These are phyloP conservation scores for Pyrus hybrid DNA, from an alignment of 331 rosid species.

Conservation along the genomic window DNA sequence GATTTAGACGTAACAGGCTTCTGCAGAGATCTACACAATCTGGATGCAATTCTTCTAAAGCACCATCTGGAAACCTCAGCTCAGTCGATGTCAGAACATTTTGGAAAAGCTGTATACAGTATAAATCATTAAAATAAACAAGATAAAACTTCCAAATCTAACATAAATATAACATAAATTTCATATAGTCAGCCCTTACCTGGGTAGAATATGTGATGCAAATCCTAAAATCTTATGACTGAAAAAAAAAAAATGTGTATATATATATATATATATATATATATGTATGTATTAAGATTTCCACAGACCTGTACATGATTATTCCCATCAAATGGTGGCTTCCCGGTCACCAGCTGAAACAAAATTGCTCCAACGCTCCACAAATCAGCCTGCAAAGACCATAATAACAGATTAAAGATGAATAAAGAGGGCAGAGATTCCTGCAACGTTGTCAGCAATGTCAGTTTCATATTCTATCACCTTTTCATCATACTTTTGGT, in stretches of 20 bases:
- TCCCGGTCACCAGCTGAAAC: conserved; percentile 84
- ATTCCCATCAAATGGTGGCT: conserved; percentile 78
- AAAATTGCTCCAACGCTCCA: conserved; percentile 99
- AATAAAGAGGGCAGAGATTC: not conserved
- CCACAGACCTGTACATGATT: conserved; percentile 65
- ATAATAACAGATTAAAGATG: conserved; percentile 3
- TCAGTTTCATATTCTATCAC: conserved; percentile 33
- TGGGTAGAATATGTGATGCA: not conserved
- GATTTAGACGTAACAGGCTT: conserved; percentile 73
- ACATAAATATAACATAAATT: not conserved
- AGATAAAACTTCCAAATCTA: not conserved
- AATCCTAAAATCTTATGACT: not conserved
- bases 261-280: too few relatives aligned
- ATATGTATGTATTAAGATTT: not conserved
- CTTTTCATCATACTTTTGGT: conserved; percentile 78
- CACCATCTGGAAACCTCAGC: conserved; percentile 60
- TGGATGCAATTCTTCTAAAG: conserved; percentile 54
- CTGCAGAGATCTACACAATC: conserved; percentile 91
- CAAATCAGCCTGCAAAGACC: conserved; percentile 76
- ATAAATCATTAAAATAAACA: conserved; percentile 12
- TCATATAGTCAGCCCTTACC: not conserved
- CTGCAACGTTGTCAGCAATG: not conserved
- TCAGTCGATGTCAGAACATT: conserved; percentile 69
- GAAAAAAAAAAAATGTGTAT: not conserved
- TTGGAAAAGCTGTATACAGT: conserved; percentile 69